Evolutionary conservation across 2,329 filamentous ascomycete species (phyloP).

Genomic region (Botrytis porri): DNA sequence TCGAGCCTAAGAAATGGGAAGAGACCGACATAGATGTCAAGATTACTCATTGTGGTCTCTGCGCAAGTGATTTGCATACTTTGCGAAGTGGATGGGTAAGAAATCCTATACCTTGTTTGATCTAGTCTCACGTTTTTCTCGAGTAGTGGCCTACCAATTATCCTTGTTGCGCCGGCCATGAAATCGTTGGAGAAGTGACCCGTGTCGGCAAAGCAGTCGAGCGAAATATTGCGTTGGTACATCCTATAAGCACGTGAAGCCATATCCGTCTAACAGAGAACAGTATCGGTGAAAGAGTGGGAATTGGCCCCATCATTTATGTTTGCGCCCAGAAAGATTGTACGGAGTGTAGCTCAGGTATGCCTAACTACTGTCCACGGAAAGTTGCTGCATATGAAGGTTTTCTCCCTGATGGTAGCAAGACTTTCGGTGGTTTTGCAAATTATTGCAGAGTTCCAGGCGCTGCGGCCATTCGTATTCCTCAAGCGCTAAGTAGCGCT

Average conservation of each 20-base stretch:
- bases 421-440: constrained; percentile 34
- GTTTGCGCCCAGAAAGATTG: constrained; percentile 8
- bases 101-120: background rate
- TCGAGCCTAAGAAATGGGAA: constrained; percentile 45
- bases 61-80: constrained; percentile 38
- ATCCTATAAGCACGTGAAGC: background rate
- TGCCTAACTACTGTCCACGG: constrained; percentile 17
- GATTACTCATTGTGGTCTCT: constrained; percentile 49
- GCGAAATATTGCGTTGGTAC: constrained; percentile 15
- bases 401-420: constrained; percentile 4
- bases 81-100: constrained; percentile 33
- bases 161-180: constrained; percentile 46
- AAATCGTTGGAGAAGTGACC: constrained; percentile 47
- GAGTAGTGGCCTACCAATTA: constrained; percentile 39
- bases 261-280: background rate
- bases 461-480: constrained; percentile 60
- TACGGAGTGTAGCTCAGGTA: background rate
- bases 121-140: background rate
- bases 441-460: constrained; percentile 51
- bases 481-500: constrained; percentile 48
- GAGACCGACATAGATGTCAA: constrained; percentile 46
- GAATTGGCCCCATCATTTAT: constrained; percentile 9
- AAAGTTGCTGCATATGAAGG: constrained; percentile 12
- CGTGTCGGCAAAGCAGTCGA: constrained; percentile 42
- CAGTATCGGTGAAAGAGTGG: constrained; percentile 1